Base-by-base conservation (phyloP, 257 asterid species). In the Verbascum thapsus region DNA sequence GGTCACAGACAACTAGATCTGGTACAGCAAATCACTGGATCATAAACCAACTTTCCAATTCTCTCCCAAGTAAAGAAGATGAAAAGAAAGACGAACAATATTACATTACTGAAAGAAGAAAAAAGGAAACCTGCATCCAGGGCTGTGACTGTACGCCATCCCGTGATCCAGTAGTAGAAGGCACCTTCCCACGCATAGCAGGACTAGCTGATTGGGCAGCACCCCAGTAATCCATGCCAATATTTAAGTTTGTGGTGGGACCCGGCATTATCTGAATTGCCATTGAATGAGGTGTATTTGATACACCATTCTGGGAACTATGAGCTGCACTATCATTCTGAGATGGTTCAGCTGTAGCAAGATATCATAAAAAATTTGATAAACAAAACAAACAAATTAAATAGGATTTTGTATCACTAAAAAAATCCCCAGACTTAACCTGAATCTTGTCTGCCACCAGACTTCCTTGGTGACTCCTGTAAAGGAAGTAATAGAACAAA, bases 141-240 rank as follows among this genome's bases (percentile, higher is more conserved):
- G 60, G 77, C 61, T 77, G 96, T 11, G 95, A 64, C 63, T 82
- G 95, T 50, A 58, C 77, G 19, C 72, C n/a, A n/a, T n/a, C n/a
- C n/a, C n/a, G n/a, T n/a, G n/a, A n/a, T n/a, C n/a, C 72, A 38
- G 79, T 58, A 54, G 82, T 61, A 44, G 85, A 61, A 20, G 82
- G 71, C 48, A 81, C 81, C 68, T 77, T 75, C 45, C 85, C 88
- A 18, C 56, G 79, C 58, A 81, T 72, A 63, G 83, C 80, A 65
- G 92, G 88, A 61, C 75, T 63, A 76, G 79, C 68, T 58, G 94
- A 49, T 40, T 82, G 68, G 15, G 88, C 72, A n/a, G 79, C 70
- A 60, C 86, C 81, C 96, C 94, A 85, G 68, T 85, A 85, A 63
- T 88, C 96, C 87, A 83, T 83, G 50, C 96, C 94, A 53, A 85